These are phyloP conservation scores for Talaromyces amestolkiae DNA, from an alignment of 2,329 filamentous ascomycete genomes.

Conservation along the genomic window DNA sequence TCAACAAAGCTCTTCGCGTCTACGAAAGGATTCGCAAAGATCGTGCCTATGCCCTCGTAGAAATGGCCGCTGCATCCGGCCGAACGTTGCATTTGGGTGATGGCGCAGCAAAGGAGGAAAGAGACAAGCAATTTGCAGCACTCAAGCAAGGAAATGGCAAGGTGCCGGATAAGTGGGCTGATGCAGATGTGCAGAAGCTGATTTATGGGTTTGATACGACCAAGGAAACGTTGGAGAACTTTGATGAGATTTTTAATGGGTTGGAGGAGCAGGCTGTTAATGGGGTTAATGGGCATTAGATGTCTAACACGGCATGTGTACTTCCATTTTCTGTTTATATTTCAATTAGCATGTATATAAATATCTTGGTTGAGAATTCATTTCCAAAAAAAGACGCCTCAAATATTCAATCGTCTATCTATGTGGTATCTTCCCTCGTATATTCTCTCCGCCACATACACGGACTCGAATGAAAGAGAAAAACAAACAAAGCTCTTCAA, in stretches of 20 bases:
- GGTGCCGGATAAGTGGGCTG: constrained; percentile 64
- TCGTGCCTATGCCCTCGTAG: constrained; percentile 56
- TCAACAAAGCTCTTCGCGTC: constrained; percentile 54
- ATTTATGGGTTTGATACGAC: constrained; percentile 65
- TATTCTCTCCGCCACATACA: background rate
- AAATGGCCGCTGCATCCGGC: constrained; percentile 56
- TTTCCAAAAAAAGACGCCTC: background rate
- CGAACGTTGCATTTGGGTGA: constrained; percentile 56
- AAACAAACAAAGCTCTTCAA: background rate
- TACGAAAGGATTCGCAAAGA: constrained; percentile 58
- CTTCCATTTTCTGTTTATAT: background rate
- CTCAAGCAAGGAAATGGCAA: constrained; percentile 50
- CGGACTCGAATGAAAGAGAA: background rate
- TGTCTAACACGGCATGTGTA: background rate
- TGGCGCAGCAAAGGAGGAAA: constrained; percentile 58
- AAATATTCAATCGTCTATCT: background rate
- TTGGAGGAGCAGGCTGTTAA: constrained; percentile 5
- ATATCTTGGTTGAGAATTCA: background rate
- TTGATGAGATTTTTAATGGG: constrained; percentile 47
- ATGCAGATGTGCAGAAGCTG: constrained; percentile 65
- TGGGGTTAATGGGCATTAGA: background rate
- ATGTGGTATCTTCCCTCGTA: background rate
- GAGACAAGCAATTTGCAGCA: constrained; percentile 57
- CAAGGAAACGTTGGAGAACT: constrained; percentile 53
- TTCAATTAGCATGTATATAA: background rate